phyloP scores from a whole-genome alignment of 805 yeast species.

The Kodamaea neixiangensis region DNA sequence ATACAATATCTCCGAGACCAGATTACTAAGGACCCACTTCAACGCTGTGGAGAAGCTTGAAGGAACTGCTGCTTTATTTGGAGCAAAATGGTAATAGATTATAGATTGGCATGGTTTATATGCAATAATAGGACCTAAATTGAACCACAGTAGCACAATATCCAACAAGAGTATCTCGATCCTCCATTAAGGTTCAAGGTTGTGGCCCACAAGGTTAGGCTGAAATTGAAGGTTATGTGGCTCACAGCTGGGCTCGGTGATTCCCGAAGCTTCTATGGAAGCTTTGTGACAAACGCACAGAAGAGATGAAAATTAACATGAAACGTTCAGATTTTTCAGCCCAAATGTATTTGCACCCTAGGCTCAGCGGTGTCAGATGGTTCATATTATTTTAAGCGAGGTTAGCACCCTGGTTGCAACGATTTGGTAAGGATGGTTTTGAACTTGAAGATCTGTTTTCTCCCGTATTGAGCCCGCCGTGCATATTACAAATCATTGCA shows the following conservation, averaged over 20 bases:
- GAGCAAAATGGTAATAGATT: slow-evolving; percentile 54
- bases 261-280: neutral
- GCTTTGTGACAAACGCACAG: neutral
- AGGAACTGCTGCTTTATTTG: slow-evolving; percentile 50
- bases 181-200: no score
- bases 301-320: neutral
- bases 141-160: neutral
- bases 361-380: no score
- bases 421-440: no score
- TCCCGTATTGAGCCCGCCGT: neutral
- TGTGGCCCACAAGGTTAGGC: neutral
- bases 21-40: slow-evolving; percentile 50
- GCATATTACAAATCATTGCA: neutral
- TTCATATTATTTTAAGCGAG: no score
- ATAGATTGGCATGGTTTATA: neutral
- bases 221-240: neutral
- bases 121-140: neutral
- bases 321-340: neutral
- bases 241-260: neutral
- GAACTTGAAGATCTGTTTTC: no score
- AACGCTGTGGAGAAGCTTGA: slow-evolving; percentile 53
- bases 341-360: neutral
- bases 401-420: no score
- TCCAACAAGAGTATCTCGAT: no score
- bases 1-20: slow-evolving; percentile 29